A percentile compares a stretch with the other conserved stretches of the same genome.
Evolutionary conservation across 208 protist species (phyloP).

Genomic region (Leishmania gerbilli): DNA sequence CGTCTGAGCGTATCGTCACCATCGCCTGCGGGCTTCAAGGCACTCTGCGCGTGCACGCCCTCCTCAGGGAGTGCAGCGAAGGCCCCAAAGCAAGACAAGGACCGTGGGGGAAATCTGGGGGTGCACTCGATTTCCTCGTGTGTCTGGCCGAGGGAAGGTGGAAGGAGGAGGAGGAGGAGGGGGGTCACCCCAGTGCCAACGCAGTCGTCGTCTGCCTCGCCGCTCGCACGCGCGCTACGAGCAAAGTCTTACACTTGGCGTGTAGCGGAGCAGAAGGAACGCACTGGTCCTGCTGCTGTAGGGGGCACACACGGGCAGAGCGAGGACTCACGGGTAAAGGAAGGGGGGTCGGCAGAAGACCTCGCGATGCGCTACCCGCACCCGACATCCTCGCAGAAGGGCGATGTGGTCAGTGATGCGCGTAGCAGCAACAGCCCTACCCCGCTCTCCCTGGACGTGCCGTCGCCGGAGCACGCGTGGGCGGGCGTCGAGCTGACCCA

Average conservation of each 20-base stretch:
- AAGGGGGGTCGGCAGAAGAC: not conserved
- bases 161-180: not conserved
- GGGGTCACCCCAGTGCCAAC: not conserved
- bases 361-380: not conserved
- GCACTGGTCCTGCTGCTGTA: not conserved
- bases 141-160: not conserved
- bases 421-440: slow-evolving; percentile 1
- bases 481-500: not conserved
- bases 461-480: slow-evolving; percentile 26
- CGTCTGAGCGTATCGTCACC: too few relatives aligned
- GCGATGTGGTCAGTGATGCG: not conserved
- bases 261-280: not conserved
- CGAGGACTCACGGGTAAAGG: not conserved
- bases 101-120: not conserved
- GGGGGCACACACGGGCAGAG: not conserved
- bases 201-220: not conserved
- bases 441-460: slow-evolving; percentile 13
- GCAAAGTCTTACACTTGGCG: not conserved
- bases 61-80: not conserved
- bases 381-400: slow-evolving; percentile 8
- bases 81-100: not conserved
- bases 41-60: too few relatives aligned
- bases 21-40: too few relatives aligned
- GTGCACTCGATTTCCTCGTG: not conserved
- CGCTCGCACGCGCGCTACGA: not conserved